Conservation (phyloP, 2,329 filamentous ascomycete species). For the Aspergillus costaricaensis region DNA sequence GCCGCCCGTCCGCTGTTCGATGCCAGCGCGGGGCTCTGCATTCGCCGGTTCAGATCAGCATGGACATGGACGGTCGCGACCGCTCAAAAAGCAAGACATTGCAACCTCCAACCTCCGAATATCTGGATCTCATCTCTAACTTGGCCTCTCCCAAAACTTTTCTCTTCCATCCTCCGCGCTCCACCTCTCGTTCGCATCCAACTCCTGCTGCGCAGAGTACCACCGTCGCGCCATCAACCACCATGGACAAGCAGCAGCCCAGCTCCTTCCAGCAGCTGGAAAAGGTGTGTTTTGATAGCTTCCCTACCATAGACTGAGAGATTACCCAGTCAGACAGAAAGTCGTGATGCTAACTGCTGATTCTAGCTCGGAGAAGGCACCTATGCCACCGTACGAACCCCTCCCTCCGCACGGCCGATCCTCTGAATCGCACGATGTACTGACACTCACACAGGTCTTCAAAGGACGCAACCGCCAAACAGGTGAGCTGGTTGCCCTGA, state of each 20-base stretch:
- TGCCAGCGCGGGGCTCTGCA: slow-evolving; percentile 17
- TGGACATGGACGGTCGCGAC: slow-evolving; percentile 24
- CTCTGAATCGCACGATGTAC: slow-evolving; percentile 5
- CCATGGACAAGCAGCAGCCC: slow-evolving; percentile 88
- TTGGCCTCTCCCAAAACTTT: slow-evolving; percentile 42
- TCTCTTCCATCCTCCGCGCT: slow-evolving; percentile 31
- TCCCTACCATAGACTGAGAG: background rate
- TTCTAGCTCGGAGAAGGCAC: slow-evolving; percentile 85
- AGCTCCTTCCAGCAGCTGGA: slow-evolving; percentile 99
- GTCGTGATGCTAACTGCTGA: background rate
- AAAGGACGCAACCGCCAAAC: slow-evolving; percentile 97
- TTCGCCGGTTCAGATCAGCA: slow-evolving; percentile 6
- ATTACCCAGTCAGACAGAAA: background rate
- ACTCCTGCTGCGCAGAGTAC: slow-evolving; percentile 17
- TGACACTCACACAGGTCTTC: slow-evolving; percentile 70
- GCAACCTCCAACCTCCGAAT: slow-evolving; percentile 24
- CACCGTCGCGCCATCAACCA: slow-evolving; percentile 17
- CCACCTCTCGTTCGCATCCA: slow-evolving; percentile 18
- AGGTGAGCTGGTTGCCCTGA: slow-evolving; percentile 91
- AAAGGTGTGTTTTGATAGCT: slow-evolving; percentile 54
- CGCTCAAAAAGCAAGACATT: slow-evolving; percentile 20
- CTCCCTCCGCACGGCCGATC: background rate
- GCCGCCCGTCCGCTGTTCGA: background rate
- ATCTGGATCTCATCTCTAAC: slow-evolving; percentile 35
- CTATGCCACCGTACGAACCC: slow-evolving; percentile 80